Evolutionary conservation across 2,329 filamentous ascomycete genomes (phyloP), one percentile per base, ranked within the genome.

Genomic region (Huntiella bhutanensis): DNA sequence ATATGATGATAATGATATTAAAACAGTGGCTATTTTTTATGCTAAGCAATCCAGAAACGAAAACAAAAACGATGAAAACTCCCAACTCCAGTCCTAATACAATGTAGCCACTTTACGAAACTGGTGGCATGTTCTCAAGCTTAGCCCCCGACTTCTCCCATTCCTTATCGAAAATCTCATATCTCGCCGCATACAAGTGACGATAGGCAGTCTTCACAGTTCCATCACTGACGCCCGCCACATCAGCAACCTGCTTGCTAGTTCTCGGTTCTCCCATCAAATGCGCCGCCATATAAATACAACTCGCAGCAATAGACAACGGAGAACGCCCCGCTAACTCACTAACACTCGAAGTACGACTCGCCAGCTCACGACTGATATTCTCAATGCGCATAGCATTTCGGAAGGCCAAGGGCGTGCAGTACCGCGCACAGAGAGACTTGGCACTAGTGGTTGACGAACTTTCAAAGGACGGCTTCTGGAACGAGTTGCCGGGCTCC

Each of bases 131-230:
- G 53, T 76, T 80, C 38, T 73, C 73, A 60, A 83, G 69, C 53
- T 78, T 77, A 34, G 78, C 82, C 55, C 81, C 81, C 49, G 78
- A 75, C 46, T 72, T 69, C 46, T 88, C 69, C 76, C 84, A 88
- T 50, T 81, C 75, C 44, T 75, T 67, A 54, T 81, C 77, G 55
- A 95, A 75, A 49, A 98, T 64, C 51, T 74, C 70, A 47, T 88
- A 77, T 43, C 77, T 75, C 42, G 80, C 77, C 13, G 71, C 69
- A 59, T 87, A 88, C 42, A 98, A 70, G 56, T 82, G 78, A 59
- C 91, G 91, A 68, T 96, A 98, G 0, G 88, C 87, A 19, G 84
- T 92, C 56, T 92, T 87, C 55, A 98, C 94, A 0, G 91, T 98
- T 47, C 91, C 87, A 58, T 98, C 92, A 59, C 86, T 95, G 22